Evolutionary conservation across 2,329 filamentous ascomycete genomes (phyloP), one percentile per base, ranked within the genome.

Genomic region (Cylindrodendrum hubeiense): DNA sequence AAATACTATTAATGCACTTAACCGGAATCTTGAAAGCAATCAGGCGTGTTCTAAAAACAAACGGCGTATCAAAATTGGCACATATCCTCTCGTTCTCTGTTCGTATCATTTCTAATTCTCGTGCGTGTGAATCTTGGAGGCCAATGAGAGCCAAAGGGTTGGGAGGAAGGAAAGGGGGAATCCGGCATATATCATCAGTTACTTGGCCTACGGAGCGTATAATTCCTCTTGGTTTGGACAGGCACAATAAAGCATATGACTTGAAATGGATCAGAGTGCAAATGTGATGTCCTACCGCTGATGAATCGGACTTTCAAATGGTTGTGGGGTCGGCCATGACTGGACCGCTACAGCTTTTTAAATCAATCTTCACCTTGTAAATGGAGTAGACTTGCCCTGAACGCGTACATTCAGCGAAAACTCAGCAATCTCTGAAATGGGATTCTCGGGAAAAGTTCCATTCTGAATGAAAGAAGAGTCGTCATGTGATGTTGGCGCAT

Each of bases 1-100:
- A 41, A 63, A 37, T 57, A 61, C 37, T 59, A 49, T 56, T 63
- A 67, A 72, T 72, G 67, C 71, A 73, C 47, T 69, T 72, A 52
- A 19, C 47, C 49, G 63, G 54, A 57, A 50, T 56, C 15, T 52
- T 43, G 43, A 63, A 56, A 50, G 3, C 30, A 60, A 55, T 64
- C 46, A 59, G 53, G 62, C 59, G 46, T 56, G 53, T 62, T 52
- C 49, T 44, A 63, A 43, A 69, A 69, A 39, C 47, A 69, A 65
- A 68, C 56, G 71, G 71, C 71, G 71, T 66, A 62, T 72, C 58
- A 73, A 73, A 73, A 73, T 67, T 62, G 62, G 57, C 56, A 68
- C 66, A 49, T 60, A 55, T 69, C 46, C 58, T 41, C 54, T 58
- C n/a, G 60, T 60, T 63, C 26, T 63, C 37, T 57, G 63, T 49